Base-by-base conservation (phyloP, 345 rosid genomes). In the Gossypium thurberi region DNA sequence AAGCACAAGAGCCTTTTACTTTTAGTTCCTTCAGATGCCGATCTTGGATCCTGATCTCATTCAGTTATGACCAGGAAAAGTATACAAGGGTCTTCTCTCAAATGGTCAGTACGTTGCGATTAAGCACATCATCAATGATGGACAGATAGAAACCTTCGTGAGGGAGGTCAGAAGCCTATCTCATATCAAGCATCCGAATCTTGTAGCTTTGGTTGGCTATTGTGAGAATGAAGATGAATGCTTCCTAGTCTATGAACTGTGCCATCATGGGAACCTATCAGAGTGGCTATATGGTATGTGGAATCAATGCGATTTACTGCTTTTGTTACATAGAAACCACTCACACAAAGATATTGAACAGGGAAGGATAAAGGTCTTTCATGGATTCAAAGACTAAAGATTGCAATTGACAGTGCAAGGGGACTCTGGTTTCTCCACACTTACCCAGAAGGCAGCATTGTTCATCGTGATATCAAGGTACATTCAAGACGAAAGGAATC, bases 131-230 rank as follows among this genome's bases (percentile, higher is more conserved):
- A 75, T 81, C 71, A 81, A 65, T 10, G 88, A 85, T 37, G 87
- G 85, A 72, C 76, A 85, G 4, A 66, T 65, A 12, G 93, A 85
- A 72, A 89, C 88, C 11, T 87, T 84, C 68, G 56, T 83, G 37
- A 76, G 91, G 72, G 93, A 89, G 76, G 82, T 85, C 46, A 79
- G 81, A 23, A 85, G 93, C 81, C 74, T 85, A 40, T 87, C 91
- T 2, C 86, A 83, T 65, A 85, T 89, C 67, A 77, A 33, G 74
- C 89, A 89, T 77, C 89, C 91, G 0, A 87, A 87, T 66, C 89
- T 87, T 8, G 88, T 89, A 48, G 80, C 85, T 76, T 75, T 89
- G 71, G 52, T 84, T 2, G 88, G 93, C n/a, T 81, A 77, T 51
- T 84, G 85, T 62, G 81, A 84, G 85, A 78, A 75, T 26, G 73